A percentile compares a stretch with the other conserved stretches of the same genome.
phyloP scores from a whole-genome alignment of 441 rosid genomes.

The Populus trichocarpa region DNA sequence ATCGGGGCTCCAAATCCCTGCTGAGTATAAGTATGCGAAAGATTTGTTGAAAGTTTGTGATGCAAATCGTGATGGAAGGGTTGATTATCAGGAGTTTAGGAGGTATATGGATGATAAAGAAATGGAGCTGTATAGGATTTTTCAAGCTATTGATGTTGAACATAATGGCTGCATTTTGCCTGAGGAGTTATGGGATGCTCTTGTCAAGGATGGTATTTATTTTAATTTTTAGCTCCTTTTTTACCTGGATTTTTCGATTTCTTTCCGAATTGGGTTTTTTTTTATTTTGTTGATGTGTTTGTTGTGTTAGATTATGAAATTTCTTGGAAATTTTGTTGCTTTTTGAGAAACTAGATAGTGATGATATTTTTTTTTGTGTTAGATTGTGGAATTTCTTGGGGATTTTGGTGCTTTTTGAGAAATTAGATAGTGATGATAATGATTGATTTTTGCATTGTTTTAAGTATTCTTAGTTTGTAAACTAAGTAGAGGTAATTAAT shows the following conservation, averaged over 20 bases:
- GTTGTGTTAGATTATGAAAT: background rate
- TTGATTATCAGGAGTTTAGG: constrained; percentile 79
- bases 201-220: constrained; percentile 76
- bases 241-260: background rate
- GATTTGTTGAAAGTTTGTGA: constrained; percentile 87
- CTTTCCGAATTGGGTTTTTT: background rate
- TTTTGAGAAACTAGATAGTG: background rate
- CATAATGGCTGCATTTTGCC: constrained; percentile 96
- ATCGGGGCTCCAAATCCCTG: constrained; percentile 82
- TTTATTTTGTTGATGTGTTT: background rate
- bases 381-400: background rate
- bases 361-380: background rate
- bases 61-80: constrained; percentile 82
- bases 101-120: constrained; percentile 93
- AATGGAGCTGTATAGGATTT: constrained; percentile 89
- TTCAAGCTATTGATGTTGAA: constrained; percentile 94
- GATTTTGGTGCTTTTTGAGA: background rate
- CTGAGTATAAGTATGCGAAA: constrained; percentile 79
- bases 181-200: constrained; percentile 93
- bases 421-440: background rate
- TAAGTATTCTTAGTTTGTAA: background rate
- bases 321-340: background rate
- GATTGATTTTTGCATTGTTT: background rate
- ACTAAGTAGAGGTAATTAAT: background rate
- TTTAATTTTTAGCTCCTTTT: background rate